These are phyloP conservation scores for Wickerhamomyces canadensis DNA, from an alignment of 805 yeast genomes.

Conservation along the genomic window DNA sequence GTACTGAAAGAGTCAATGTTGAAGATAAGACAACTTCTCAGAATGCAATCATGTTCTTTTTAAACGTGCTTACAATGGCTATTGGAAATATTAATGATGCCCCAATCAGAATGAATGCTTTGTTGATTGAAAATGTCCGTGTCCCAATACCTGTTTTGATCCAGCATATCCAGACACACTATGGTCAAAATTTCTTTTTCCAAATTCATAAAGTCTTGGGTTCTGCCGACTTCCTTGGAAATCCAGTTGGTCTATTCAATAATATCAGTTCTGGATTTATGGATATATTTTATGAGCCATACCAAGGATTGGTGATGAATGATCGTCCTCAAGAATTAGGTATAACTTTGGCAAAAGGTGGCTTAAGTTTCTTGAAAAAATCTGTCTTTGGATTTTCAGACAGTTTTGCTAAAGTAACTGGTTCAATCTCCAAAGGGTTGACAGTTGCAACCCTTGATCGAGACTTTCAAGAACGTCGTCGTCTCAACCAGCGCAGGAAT, in stretches of 20 bases:
- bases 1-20: slow-evolving; percentile 73
- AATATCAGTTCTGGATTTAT: slow-evolving; percentile 90
- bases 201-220: slow-evolving; percentile 92
- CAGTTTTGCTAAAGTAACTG: slow-evolving; percentile 87
- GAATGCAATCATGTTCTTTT: slow-evolving; percentile 66
- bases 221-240: slow-evolving; percentile 93
- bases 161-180: slow-evolving; percentile 74
- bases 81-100: slow-evolving; percentile 97
- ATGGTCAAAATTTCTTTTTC: slow-evolving; percentile 85
- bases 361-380: slow-evolving; percentile 87
- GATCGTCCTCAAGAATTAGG: slow-evolving; percentile 97
- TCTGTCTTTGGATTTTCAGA: slow-evolving; percentile 94
- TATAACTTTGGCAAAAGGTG: slow-evolving; percentile 93
- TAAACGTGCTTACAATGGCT: slow-evolving; percentile 91
- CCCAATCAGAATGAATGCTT: slow-evolving; percentile 82
- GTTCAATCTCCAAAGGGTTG: slow-evolving; percentile 90
- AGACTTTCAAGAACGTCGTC: slow-evolving; percentile 75
- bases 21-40: slow-evolving; percentile 58
- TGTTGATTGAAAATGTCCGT: slow-evolving; percentile 82
- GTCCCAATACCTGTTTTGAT: slow-evolving; percentile 74
- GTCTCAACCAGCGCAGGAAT: slow-evolving; percentile 69
- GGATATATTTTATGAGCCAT: slow-evolving; percentile 96
- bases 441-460: slow-evolving; percentile 86
- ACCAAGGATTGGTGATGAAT: slow-evolving; percentile 88
- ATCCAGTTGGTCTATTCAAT: slow-evolving; percentile 95